These are phyloP conservation scores for Boletus coccyginus DNA, from an alignment of 768 basidiomycete species.

Conservation along the genomic window DNA sequence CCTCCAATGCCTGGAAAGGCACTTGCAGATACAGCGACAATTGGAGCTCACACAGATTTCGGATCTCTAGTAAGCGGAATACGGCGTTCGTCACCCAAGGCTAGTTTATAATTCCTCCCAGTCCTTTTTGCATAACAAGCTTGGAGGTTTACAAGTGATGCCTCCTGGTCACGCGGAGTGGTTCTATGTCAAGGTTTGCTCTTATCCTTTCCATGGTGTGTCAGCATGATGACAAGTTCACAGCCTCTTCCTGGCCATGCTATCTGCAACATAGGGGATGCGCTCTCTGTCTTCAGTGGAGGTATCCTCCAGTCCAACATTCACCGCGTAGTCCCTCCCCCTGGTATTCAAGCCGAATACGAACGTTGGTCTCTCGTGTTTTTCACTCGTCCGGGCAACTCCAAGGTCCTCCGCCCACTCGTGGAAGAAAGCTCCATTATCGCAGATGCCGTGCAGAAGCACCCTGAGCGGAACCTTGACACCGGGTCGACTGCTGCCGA, in stretches of 20 bases:
- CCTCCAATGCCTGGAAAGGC: conserved; percentile 35
- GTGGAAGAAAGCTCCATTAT: conserved; percentile 50
- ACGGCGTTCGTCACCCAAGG: neutral
- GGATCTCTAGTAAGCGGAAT: conserved; percentile 54
- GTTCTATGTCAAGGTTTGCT: conserved; percentile 60
- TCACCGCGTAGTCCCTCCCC: conserved; percentile 64
- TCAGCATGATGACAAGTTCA: neutral
- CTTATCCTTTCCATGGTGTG: neutral
- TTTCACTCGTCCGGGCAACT: conserved; percentile 62
- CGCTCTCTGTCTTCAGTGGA: conserved; percentile 58
- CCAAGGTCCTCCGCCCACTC: conserved; percentile 48
- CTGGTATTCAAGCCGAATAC: conserved; percentile 48
- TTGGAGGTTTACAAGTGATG: conserved; percentile 70
- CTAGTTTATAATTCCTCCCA: conserved; percentile 17
- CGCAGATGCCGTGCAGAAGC: conserved; percentile 38
- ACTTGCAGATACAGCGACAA: conserved; percentile 34
- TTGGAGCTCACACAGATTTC: conserved; percentile 74
- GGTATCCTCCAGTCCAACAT: conserved; percentile 63
- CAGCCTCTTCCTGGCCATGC: conserved; percentile 55
- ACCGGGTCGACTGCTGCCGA: conserved; percentile 37
- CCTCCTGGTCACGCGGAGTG: conserved; percentile 58
- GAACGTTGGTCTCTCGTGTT: conserved; percentile 69
- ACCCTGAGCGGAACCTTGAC: conserved; percentile 37
- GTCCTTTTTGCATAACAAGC: conserved; percentile 67
- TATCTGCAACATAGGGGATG: conserved; percentile 63